These are phyloP conservation scores for Alternaria angustiovoidea DNA, from an alignment of 2,329 filamentous ascomycete genomes.

Conservation along the genomic window DNA sequence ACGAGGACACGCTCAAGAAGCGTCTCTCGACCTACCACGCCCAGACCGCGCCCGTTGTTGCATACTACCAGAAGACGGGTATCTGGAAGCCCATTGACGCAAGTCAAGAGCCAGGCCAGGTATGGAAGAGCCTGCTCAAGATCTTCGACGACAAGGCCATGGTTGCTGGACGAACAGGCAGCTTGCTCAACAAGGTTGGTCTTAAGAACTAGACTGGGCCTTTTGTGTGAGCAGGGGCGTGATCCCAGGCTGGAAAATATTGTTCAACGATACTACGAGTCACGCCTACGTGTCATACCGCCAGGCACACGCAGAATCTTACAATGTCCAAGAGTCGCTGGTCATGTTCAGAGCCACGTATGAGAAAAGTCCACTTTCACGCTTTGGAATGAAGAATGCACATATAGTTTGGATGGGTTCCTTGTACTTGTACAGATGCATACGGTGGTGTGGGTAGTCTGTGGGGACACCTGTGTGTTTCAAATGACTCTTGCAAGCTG, in stretches of 20 bases:
- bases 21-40: constrained; percentile 90
- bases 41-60: constrained; percentile 90
- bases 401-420: constrained; percentile 25
- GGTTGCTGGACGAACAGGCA: constrained; percentile 50
- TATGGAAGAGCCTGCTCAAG: constrained; percentile 91
- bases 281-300: constrained; percentile 7
- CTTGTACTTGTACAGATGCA: constrained; percentile 40
- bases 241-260: constrained; percentile 3
- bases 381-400: constrained; percentile 28
- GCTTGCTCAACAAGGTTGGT: constrained; percentile 63
- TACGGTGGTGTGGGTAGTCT: constrained; percentile 15
- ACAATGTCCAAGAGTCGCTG: background rate
- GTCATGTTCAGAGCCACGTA: constrained; percentile 8
- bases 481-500: background rate
- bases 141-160: constrained; percentile 73
- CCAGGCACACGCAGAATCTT: constrained; percentile 1
- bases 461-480: constrained; percentile 5
- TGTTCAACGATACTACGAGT: constrained; percentile 11
- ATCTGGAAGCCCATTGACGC: constrained; percentile 98
- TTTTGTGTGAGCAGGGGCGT: background rate
- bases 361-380: constrained; percentile 13
- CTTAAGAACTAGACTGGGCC: constrained; percentile 56
- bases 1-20: constrained; percentile 95
- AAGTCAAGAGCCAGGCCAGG: constrained; percentile 91
- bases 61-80: constrained; percentile 96